phyloP scores from a whole-genome alignment of 306 rosid species.

The Luffa aegyptiaca region DNA sequence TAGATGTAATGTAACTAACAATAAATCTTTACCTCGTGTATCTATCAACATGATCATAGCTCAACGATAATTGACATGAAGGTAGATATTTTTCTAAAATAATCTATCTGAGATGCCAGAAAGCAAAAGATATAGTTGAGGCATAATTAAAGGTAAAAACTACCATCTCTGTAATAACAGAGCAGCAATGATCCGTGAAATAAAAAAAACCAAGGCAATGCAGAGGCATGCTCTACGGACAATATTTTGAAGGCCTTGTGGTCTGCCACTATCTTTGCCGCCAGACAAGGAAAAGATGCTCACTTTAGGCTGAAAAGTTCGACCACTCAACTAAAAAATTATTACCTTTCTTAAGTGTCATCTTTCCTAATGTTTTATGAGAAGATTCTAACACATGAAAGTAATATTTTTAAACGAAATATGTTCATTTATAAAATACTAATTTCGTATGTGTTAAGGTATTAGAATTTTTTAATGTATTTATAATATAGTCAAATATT shows the following conservation, averaged over 20 bases:
- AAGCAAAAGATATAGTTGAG: neutral
- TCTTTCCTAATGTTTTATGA: conserved; percentile 6
- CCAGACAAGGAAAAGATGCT: neutral
- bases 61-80: no score
- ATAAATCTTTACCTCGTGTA: no score
- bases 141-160: neutral
- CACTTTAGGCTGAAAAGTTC: conserved; percentile 5
- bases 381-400: neutral
- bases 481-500: neutral
- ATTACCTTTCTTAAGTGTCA: neutral
- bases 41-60: no score
- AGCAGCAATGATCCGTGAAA: neutral
- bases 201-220: neutral
- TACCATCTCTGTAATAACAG: neutral
- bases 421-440: neutral
- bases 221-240: conserved; percentile 1
- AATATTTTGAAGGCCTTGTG: conserved; percentile 3
- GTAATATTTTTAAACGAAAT: neutral
- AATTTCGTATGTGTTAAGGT: neutral
- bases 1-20: neutral
- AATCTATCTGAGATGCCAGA: neutral
- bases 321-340: neutral
- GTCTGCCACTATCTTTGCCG: conserved; percentile 7
- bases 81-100: no score
- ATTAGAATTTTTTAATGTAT: neutral